phyloP scores from a whole-genome alignment of 2,329 filamentous ascomycete species.

The Calycina herbarum region DNA sequence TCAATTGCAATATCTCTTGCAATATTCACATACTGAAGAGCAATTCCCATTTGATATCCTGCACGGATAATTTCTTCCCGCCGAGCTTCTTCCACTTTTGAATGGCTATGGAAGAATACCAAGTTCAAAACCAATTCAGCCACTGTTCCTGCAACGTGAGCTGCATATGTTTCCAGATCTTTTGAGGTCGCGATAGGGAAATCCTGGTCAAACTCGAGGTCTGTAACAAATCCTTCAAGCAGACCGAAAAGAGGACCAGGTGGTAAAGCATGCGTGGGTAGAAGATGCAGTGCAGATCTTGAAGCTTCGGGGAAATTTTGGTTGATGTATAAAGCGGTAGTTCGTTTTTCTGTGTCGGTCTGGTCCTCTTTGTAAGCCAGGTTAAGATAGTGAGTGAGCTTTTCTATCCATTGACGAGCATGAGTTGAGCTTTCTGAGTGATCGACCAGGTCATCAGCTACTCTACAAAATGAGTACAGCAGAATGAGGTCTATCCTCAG shows the following conservation, averaged over 20 bases:
- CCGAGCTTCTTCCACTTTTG: conserved; percentile 29
- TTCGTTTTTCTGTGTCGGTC: conserved; percentile 26
- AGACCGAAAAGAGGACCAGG: conserved; percentile 62
- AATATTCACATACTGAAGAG: conserved; percentile 77
- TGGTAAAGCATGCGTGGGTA: conserved; percentile 59
- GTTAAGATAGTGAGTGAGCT: conserved; percentile 58
- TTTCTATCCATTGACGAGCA: conserved; percentile 58
- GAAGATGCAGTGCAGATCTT: conserved; percentile 53
- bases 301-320: conserved; percentile 34
- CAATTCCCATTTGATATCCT: conserved; percentile 67
- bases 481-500: conserved; percentile 68
- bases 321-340: conserved; percentile 25
- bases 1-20: conserved; percentile 71
- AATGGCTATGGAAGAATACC: conserved; percentile 56
- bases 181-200: conserved; percentile 57
- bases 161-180: conserved; percentile 63
- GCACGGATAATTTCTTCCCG: conserved; percentile 51
- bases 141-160: conserved; percentile 71
- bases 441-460: conserved; percentile 73
- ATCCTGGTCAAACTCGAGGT: conserved; percentile 54
- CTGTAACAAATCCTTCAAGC: conserved; percentile 68
- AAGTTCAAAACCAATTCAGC: conserved; percentile 68
- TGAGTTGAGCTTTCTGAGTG: conserved; percentile 54
- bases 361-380: conserved; percentile 46
- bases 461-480: conserved; percentile 68